A percentile compares a stretch with the other conserved stretches of the same genome.
phyloP scores from a whole-genome alignment of 768 basidiomycete genomes.

The Suillus subalutaceus region DNA sequence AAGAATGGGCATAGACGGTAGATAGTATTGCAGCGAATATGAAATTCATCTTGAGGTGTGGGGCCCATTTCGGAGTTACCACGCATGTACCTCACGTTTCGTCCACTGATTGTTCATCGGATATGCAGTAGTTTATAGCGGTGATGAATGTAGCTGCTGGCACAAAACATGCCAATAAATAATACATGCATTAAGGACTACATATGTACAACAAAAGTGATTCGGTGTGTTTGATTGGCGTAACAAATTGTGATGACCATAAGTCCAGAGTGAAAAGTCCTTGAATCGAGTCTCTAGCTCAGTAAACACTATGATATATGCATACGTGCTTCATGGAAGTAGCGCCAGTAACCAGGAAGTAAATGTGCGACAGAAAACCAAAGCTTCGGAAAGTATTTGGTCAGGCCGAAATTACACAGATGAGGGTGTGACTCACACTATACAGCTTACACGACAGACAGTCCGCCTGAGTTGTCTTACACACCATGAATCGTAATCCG shows the following conservation, averaged over 20 bases:
- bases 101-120: not conserved
- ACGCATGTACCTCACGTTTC: not conserved
- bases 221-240: not conserved
- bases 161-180: no score
- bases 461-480: conserved; percentile 26
- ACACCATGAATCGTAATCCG: conserved; percentile 30
- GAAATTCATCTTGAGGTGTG: not conserved
- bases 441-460: conserved; percentile 33
- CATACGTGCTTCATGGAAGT: conserved; percentile 22
- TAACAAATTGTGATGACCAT: not conserved
- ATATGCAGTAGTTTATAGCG: not conserved
- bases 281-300: not conserved
- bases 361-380: conserved; percentile 37
- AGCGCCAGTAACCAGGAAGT: conserved; percentile 33
- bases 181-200: not conserved
- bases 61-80: no score
- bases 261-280: not conserved
- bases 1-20: not conserved
- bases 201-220: not conserved
- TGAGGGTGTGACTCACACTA: conserved; percentile 24
- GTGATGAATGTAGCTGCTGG: not conserved
- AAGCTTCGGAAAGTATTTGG: conserved; percentile 18
- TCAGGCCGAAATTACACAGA: not conserved
- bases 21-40: not conserved
- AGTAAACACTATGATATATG: not conserved